Percentiles rank a stretch among this genome's conserved stretches.
These are phyloP conservation scores for Rhinocladiella similis DNA, from an alignment of 2,329 filamentous ascomycete species.

Conservation along the genomic window DNA sequence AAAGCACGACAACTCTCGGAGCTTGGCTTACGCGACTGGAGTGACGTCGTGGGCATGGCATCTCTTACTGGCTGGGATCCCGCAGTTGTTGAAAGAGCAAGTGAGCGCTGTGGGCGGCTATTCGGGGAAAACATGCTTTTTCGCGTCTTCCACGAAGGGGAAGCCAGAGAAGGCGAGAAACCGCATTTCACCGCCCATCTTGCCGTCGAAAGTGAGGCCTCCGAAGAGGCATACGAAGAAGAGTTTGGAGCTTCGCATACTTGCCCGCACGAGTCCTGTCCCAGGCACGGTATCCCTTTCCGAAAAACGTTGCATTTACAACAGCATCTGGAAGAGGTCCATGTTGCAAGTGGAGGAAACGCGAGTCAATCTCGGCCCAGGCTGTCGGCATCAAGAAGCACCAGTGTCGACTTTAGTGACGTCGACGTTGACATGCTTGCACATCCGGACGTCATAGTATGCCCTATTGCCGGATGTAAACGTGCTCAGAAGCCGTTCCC, in stretches of 20 bases:
- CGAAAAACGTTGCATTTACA: constrained; percentile 23
- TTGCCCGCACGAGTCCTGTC: constrained; percentile 24
- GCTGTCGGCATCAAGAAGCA: background rate
- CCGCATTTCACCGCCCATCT: constrained; percentile 21
- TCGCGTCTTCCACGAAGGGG: constrained; percentile 53
- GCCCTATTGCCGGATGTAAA: constrained; percentile 25
- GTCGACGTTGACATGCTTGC: background rate
- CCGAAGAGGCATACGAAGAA: constrained; percentile 1
- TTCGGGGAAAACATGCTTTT: constrained; percentile 73
- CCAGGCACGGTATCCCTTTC: constrained; percentile 23
- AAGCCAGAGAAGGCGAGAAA: constrained; percentile 3
- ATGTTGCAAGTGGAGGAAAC: background rate
- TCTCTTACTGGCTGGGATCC: constrained; percentile 69
- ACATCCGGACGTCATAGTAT: constrained; percentile 13
- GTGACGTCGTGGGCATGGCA: constrained; percentile 77
- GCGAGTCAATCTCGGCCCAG: background rate
- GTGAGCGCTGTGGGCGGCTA: constrained; percentile 71
- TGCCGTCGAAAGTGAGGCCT: constrained; percentile 13
- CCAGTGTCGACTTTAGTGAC: constrained; percentile 10
- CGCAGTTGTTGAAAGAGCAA: constrained; percentile 65
- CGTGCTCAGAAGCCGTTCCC: constrained; percentile 17
- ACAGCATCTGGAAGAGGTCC: constrained; percentile 22
- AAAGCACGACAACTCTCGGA: constrained; percentile 14
- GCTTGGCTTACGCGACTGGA: constrained; percentile 70
- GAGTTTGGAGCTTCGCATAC: background rate